phyloP scores from a whole-genome alignment of 2,329 filamentous ascomycete genomes.

The Aspergillus hortae region DNA sequence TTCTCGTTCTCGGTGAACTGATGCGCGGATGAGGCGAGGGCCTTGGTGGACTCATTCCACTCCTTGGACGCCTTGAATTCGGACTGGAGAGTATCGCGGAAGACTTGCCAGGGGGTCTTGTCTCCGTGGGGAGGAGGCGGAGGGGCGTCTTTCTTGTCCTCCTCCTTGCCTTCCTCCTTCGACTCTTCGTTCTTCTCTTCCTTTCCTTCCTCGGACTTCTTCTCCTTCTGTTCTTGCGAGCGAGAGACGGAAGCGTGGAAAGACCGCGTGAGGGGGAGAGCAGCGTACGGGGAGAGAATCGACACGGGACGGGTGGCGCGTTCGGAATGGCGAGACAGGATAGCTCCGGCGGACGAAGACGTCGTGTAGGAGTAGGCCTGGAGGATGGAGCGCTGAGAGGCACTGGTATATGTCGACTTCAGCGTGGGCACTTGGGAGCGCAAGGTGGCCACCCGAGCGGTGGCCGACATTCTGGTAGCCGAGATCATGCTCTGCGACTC shows the following conservation, averaged over 20 bases:
- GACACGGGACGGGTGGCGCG: slow-evolving; percentile 21
- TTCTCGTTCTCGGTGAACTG: slow-evolving; percentile 92
- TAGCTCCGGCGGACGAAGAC: slow-evolving; percentile 33
- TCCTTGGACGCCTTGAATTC: slow-evolving; percentile 98
- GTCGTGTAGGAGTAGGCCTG: slow-evolving; percentile 30
- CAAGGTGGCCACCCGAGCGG: slow-evolving; percentile 35
- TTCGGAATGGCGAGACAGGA: slow-evolving; percentile 30
- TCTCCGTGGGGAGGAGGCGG: slow-evolving; percentile 94
- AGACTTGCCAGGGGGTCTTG: slow-evolving; percentile 98
- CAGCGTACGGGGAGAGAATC: slow-evolving; percentile 32
- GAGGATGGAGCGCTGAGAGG: slow-evolving; percentile 32
- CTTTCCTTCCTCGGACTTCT: slow-evolving; percentile 37
- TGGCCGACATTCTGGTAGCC: slow-evolving; percentile 34
- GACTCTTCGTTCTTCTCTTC: slow-evolving; percentile 44
- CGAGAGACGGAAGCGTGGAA: slow-evolving; percentile 34
- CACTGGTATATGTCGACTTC: slow-evolving; percentile 27
- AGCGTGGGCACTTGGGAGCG: slow-evolving; percentile 31
- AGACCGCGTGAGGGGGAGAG: slow-evolving; percentile 34
- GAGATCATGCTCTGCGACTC: slow-evolving; percentile 37
- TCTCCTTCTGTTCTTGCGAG: slow-evolving; percentile 40
- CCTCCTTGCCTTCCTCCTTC: slow-evolving; percentile 47
- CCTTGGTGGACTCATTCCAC: slow-evolving; percentile 98
- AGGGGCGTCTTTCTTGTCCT: slow-evolving; percentile 59
- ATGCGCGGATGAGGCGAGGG: slow-evolving; percentile 81
- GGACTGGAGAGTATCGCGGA: slow-evolving; percentile 88